Conservation (phyloP, 192 early-diverging fungal genomes). For the Podila horticola region DNA sequence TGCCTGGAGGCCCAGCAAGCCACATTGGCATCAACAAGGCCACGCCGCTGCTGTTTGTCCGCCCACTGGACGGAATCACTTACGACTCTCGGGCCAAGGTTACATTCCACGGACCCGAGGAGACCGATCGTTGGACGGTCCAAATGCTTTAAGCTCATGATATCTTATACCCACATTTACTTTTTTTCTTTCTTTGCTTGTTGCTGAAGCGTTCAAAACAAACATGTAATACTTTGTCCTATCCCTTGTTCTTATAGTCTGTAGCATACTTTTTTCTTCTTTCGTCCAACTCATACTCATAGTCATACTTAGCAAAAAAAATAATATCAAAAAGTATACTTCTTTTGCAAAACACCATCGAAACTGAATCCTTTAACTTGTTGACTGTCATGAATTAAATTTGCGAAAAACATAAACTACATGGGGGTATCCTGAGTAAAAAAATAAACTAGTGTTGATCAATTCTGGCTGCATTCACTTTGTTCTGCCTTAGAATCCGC, state of each 20-base stretch:
- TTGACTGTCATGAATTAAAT: too few relatives aligned
- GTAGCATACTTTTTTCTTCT: not conserved
- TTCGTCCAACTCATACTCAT: too few relatives aligned
- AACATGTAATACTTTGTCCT: not conserved
- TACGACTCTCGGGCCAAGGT: conserved; percentile 49
- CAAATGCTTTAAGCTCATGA: conserved; percentile 19
- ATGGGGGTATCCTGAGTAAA: too few relatives aligned
- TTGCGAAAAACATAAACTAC: too few relatives aligned
- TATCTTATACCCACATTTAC: conserved; percentile 1
- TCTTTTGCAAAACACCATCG: too few relatives aligned
- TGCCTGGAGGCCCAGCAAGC: conserved; percentile 14
- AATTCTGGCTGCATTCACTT: too few relatives aligned
- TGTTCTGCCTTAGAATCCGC: conserved; percentile 4
- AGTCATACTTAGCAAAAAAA: too few relatives aligned
- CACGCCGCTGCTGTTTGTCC: conserved; percentile 40
- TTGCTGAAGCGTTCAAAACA: not conserved
- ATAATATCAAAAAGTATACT: too few relatives aligned
- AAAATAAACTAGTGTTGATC: too few relatives aligned
- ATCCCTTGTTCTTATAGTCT: not conserved
- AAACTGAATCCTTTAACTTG: too few relatives aligned
- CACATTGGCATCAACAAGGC: conserved; percentile 11
- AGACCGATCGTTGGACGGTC: conserved; percentile 42
- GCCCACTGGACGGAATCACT: conserved; percentile 34
- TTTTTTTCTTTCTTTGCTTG: conserved; percentile 4
- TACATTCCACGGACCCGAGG: conserved; percentile 27